Percentiles rank a stretch among this genome's conserved stretches.
These are phyloP conservation scores for Aureobasidium zeae DNA, from an alignment of 2,329 filamentous ascomycete genomes.

Conservation along the genomic window DNA sequence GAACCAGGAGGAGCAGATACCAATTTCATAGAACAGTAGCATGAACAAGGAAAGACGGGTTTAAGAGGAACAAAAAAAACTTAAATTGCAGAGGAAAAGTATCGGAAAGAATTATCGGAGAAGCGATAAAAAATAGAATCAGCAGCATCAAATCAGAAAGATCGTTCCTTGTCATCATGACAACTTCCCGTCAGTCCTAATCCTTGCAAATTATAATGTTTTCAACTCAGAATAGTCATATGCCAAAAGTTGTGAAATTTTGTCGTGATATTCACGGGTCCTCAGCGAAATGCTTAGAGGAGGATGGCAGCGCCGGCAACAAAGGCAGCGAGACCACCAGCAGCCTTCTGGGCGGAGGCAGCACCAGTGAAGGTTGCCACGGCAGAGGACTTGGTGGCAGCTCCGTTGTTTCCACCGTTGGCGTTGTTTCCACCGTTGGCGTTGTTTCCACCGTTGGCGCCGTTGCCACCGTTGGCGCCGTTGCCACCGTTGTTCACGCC, in stretches of 20 bases:
- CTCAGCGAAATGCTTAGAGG: constrained; percentile 16
- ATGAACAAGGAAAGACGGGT: too few species aligned
- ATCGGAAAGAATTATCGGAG: too few species aligned
- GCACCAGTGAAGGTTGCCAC: constrained; percentile 16
- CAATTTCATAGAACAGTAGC: too few species aligned
- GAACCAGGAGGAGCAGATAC: too few species aligned
- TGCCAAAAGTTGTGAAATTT: background rate
- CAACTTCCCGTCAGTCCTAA: constrained; percentile 14
- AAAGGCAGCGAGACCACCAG: constrained; percentile 11
- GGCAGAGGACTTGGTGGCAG: constrained; percentile 1
- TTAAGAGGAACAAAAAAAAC: too few species aligned
- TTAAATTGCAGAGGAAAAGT: too few species aligned
- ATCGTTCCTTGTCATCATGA: constrained; percentile 9
- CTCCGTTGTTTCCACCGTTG: constrained; percentile 13
- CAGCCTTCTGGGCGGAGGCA: constrained; percentile 13
- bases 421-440: constrained; percentile 2
- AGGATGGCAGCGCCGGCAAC: constrained; percentile 12
- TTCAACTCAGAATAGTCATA: constrained; percentile 9
- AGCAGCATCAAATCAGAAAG: constrained; percentile 16
- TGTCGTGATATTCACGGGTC: too few species aligned
- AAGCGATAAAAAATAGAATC: constrained; percentile 1
- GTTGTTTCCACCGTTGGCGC: background rate
- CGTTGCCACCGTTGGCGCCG: background rate
- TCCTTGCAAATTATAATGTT: background rate
- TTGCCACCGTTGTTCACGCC: constrained; percentile 5